These are phyloP conservation scores for Aspergillus sojae DNA, from an alignment of 2,329 filamentous ascomycete species.

Conservation along the genomic window DNA sequence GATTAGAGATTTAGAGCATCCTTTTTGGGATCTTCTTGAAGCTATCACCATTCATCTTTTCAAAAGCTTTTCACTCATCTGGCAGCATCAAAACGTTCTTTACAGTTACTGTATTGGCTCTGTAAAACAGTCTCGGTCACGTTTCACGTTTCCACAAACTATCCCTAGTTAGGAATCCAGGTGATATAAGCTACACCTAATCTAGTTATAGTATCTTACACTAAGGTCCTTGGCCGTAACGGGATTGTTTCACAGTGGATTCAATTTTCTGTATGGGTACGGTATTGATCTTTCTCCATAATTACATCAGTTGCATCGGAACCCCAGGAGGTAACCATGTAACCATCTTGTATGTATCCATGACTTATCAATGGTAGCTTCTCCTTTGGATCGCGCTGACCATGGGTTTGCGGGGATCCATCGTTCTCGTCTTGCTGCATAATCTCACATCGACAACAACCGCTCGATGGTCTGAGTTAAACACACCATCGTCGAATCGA, in stretches of 20 bases:
- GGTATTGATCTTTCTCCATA: slow-evolving; percentile 1
- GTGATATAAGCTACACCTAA: slow-evolving; percentile 11
- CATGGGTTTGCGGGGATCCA: not conserved
- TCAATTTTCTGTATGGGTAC: not conserved
- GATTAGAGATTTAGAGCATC: not conserved
- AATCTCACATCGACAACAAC: slow-evolving; percentile 56
- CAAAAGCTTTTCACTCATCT: slow-evolving; percentile 10
- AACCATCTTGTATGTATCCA: not conserved
- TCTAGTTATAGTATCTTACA: not conserved
- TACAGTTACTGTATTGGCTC: slow-evolving; percentile 23
- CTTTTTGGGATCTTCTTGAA: slow-evolving; percentile 20
- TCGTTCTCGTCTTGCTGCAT: slow-evolving; percentile 2
- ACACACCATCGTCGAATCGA: slow-evolving; percentile 58
- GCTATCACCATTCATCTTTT: slow-evolving; percentile 20
- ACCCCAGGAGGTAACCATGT: not conserved
- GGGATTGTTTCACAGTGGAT: slow-evolving; percentile 6
- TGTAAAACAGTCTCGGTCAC: slow-evolving; percentile 13
- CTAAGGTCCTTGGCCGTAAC: slow-evolving; percentile 12
- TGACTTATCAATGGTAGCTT: not conserved
- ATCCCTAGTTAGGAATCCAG: slow-evolving; percentile 10
- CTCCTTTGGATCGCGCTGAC: not conserved
- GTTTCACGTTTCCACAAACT: slow-evolving; percentile 8
- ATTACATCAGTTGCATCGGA: not conserved
- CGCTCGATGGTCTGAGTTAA: slow-evolving; percentile 59
- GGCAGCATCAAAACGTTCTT: slow-evolving; percentile 11